phyloP scores from a whole-genome alignment of 176 grass and related monocot genomes.

The Triticum turgidum region DNA sequence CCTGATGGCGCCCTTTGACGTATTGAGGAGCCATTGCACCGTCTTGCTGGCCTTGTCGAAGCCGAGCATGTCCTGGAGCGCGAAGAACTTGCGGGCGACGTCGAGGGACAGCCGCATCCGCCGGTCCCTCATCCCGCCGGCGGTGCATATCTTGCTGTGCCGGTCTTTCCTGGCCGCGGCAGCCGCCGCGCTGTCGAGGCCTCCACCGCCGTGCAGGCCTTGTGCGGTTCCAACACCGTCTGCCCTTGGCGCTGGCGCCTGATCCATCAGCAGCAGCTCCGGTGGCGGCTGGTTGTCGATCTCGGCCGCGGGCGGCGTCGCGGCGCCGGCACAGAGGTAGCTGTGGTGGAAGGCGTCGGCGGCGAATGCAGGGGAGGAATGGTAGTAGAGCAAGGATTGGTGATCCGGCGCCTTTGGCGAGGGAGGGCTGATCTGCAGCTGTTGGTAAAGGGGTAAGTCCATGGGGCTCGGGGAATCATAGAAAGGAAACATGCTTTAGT shows the following conservation, averaged over 20 bases:
- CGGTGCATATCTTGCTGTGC: slow-evolving; percentile 94
- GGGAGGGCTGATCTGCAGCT: slow-evolving; percentile 52
- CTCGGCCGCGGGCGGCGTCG: background rate
- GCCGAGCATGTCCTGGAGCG: slow-evolving; percentile 85
- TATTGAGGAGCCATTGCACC: slow-evolving; percentile 86
- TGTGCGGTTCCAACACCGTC: background rate
- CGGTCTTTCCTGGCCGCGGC: slow-evolving; percentile 65
- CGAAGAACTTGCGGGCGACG: slow-evolving; percentile 85
- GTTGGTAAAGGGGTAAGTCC: slow-evolving; percentile 43
- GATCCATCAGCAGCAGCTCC: slow-evolving; percentile 29
- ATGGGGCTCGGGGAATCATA: slow-evolving; percentile 43
- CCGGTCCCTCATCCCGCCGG: slow-evolving; percentile 74
- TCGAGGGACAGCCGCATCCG: slow-evolving; percentile 92
- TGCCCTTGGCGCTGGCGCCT: background rate
- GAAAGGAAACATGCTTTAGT: slow-evolving; percentile 57
- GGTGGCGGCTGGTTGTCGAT: slow-evolving; percentile 6
- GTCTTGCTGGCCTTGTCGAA: slow-evolving; percentile 99
- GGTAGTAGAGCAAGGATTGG: slow-evolving; percentile 38
- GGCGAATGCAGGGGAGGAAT: slow-evolving; percentile 37
- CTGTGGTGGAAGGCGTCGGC: slow-evolving; percentile 29
- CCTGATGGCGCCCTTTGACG: slow-evolving; percentile 72
- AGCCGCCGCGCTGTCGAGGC: slow-evolving; percentile 12
- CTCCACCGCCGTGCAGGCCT: background rate
- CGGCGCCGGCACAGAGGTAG: slow-evolving; percentile 8
- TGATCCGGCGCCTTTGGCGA: slow-evolving; percentile 42